Base-by-base conservation (phyloP, 768 basidiomycete species). In the Kwoniella pini region DNA sequence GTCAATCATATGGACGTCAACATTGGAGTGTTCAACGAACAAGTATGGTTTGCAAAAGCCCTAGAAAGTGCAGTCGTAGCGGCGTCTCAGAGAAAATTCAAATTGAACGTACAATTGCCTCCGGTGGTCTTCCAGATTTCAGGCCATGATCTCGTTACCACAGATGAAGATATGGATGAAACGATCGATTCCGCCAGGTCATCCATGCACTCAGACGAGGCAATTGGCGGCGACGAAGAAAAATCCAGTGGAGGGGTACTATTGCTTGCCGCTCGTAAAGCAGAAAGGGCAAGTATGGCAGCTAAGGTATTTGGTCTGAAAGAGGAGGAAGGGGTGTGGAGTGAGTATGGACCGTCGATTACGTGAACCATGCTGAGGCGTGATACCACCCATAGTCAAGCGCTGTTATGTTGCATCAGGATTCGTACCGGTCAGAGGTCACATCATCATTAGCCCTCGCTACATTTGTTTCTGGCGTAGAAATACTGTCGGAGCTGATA, bases 391-490 rank as follows among this genome's bases (percentile, higher is more conserved):
- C n/a, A n/a, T 59, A 68, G 75, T 73, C 38, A 79, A 76, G 64
- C 64, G 74, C 2, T 78, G 79, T 45, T 78, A 78, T 36, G 56
- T 78, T 24, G 61, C 71, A 11, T 56, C 60, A 27, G 59, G 48
- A 2, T 55, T 73, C 13, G 62, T 79, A 3, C 76, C 76, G 1
- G 65, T 68, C 44, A 54, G 76, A 21, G 79, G 79, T 10, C 76
- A 77, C 39, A 64, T 79, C 53, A 74, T 78, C 42, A 17, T 80
- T 3, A 72, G 68, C 0, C 67, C 72, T 3, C 55, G 62, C 40
- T 75, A 62, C 43, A 31, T 78, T n/a, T 78, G 77, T 52, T 77
- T 77, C 56, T 77, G 75, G 75, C 62, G 71, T 6, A 48, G 69
- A 24, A 71, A 67, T 19, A 62, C 55, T 3, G 62, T 75, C 4